A percentile compares a stretch with the other conserved stretches of the same genome.
These are phyloP conservation scores for Hypoxylon sp. DNA, from an alignment of 2,329 filamentous ascomycete species.

Conservation along the genomic window DNA sequence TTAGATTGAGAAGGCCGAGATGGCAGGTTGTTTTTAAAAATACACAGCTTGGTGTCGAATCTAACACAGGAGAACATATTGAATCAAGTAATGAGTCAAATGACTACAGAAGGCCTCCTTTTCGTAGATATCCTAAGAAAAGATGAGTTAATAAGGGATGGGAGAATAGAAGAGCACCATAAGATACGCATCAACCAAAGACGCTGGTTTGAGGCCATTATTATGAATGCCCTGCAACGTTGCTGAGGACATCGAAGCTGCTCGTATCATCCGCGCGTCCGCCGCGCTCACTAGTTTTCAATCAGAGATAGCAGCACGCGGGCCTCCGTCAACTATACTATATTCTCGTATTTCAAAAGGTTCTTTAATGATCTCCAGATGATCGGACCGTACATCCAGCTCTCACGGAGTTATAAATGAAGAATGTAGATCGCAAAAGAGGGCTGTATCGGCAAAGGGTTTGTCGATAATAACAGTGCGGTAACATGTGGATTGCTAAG, in stretches of 20 bases:
- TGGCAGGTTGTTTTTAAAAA: background rate
- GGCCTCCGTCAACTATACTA: background rate
- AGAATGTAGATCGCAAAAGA: conserved; percentile 13
- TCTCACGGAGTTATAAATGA: conserved; percentile 4
- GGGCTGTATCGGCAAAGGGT: conserved; percentile 15
- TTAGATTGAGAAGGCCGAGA: background rate
- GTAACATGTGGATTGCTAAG: background rate
- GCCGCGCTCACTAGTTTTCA: background rate
- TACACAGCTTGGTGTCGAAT: no score
- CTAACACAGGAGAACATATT: no score
- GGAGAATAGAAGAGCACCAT: background rate
- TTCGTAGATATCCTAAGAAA: background rate
- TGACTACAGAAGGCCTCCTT: background rate
- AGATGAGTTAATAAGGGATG: background rate
- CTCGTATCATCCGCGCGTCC: background rate
- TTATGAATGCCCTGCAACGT: conserved; percentile 10
- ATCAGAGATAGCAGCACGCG: background rate
- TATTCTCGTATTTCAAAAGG: background rate
- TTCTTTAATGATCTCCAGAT: background rate
- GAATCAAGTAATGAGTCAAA: no score
- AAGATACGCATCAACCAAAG: background rate
- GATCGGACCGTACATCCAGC: background rate
- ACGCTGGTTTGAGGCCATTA: background rate
- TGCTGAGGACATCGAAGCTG: conserved; percentile 1
- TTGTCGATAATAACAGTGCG: background rate